Base-by-base conservation (phyloP, 2,329 filamentous ascomycete species). In the Xylaria sp. region DNA sequence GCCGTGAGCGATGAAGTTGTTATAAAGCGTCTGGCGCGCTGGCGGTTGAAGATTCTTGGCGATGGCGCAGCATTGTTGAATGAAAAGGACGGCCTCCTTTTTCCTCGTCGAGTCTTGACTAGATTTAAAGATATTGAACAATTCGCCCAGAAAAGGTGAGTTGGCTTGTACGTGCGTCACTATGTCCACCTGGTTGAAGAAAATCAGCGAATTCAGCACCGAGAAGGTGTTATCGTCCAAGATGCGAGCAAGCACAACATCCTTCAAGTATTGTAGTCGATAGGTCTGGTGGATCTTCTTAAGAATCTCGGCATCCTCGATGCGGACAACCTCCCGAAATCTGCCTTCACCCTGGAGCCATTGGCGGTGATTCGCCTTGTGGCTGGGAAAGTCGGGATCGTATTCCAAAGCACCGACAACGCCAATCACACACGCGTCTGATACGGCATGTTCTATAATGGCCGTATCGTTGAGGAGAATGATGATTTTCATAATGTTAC, bases 101-200 rank as follows among this genome's bases (percentile, higher is more conserved):
- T 96, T 97, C 69, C 92, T 90, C 77, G 89, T 89, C 62, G 88
- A 84, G 59, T 92, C 89, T 62, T 90, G 88, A 28, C 89, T 84
- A 0, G 89, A 84, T 23, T 86, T 88, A 77, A 98, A 98, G 71
- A 98, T 94, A 63, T 88, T 87, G 79, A 98, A 99, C 3, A 98
- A 86, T 71, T 98, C 93, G 73, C 90, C 90, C 34, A 98, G 83
- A 76, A 97, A 98, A 1, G 83, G 82, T 0, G 84, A 84, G 76
- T 97, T 97, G 32, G 86, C 87, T 80, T 98, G 94, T n/a, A 99
- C 86, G 81, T 98, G 93, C 77, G 95, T 93, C 59, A 99, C 92
- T 78, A 99, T 98, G 78, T 98, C 96, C 75, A 98, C 94, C 83
- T 99, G 96, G 82, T 98, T 96, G 86, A 97, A 99, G 84, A 98